A percentile compares a stretch with the other conserved stretches of the same genome.
Evolutionary conservation across 2,329 filamentous ascomycete species (phyloP).

Genomic region (Diaporthe australafricana): DNA sequence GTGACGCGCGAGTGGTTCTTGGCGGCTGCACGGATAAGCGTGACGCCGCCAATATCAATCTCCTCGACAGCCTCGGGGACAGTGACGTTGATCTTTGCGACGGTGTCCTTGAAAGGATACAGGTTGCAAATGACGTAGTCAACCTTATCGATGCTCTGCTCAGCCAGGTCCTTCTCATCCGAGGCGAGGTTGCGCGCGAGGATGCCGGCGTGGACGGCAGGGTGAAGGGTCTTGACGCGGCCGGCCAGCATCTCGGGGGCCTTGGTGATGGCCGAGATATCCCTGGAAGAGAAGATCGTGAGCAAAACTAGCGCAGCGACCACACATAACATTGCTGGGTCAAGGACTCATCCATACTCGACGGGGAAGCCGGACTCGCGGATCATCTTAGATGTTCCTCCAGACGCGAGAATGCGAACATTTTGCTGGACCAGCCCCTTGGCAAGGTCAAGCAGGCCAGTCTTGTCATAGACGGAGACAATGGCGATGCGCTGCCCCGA

Average conservation of each 20-base stretch:
- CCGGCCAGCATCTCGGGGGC: slow-evolving; percentile 97
- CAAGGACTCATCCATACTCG: slow-evolving; percentile 68
- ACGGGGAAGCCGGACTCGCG: slow-evolving; percentile 95
- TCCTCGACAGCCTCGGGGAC: slow-evolving; percentile 97
- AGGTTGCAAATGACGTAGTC: slow-evolving; percentile 98
- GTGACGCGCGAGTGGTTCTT: slow-evolving; percentile 98
- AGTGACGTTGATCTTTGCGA: slow-evolving; percentile 96
- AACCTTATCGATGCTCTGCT: slow-evolving; percentile 95
- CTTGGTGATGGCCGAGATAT: slow-evolving; percentile 96
- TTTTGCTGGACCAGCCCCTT: slow-evolving; percentile 90
- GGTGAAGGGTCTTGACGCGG: slow-evolving; percentile 90
- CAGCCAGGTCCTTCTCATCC: slow-evolving; percentile 95
- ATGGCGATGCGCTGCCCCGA: slow-evolving; percentile 78
- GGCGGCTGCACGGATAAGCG: slow-evolving; percentile 92
- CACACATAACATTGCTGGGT: neutral
- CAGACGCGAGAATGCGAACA: slow-evolving; percentile 93
- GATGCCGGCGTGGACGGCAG: slow-evolving; percentile 90
- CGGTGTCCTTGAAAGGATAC: slow-evolving; percentile 98
- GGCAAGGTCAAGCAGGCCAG: slow-evolving; percentile 89
- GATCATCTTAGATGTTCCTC: slow-evolving; percentile 95
- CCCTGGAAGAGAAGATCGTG: slow-evolving; percentile 62
- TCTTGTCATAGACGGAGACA: slow-evolving; percentile 99
- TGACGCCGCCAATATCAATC: slow-evolving; percentile 98
- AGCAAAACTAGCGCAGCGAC: slow-evolving; percentile 19
- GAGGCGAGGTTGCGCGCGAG: slow-evolving; percentile 93